phyloP scores from a whole-genome alignment of 2,329 filamentous ascomycete species.

The Fusarium albidum region DNA sequence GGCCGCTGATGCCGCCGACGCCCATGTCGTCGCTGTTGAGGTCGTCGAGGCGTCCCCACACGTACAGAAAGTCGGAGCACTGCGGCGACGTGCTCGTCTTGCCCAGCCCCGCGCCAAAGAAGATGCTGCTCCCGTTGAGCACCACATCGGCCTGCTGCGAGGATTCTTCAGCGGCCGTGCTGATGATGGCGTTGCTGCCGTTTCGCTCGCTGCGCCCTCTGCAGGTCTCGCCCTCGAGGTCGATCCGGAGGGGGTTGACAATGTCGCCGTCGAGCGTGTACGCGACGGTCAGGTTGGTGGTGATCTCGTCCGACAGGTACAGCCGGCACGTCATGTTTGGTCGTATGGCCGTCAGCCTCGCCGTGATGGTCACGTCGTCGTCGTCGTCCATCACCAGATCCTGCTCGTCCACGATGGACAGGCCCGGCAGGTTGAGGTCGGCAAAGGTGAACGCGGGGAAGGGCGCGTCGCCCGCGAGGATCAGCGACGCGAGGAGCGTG shows the following conservation, averaged over 20 bases:
- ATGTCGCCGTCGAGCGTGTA: constrained; percentile 21
- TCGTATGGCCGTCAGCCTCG: constrained; percentile 43
- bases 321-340: constrained; percentile 41
- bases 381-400: neutral
- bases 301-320: constrained; percentile 31
- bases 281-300: constrained; percentile 37
- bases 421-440: constrained; percentile 39
- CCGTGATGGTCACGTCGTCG: constrained; percentile 31
- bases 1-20: constrained; percentile 43
- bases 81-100: constrained; percentile 36
- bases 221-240: constrained; percentile 35
- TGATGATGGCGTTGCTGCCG: constrained; percentile 30
- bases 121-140: neutral
- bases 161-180: constrained; percentile 13
- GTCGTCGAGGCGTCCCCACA: constrained; percentile 45
- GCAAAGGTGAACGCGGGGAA: constrained; percentile 49
- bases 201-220: constrained; percentile 9
- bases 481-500: constrained; percentile 44
- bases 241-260: constrained; percentile 34
- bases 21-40: constrained; percentile 35
- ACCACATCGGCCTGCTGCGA: neutral
- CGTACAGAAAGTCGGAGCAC: constrained; percentile 45
- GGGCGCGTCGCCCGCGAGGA: constrained; percentile 45
- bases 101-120: constrained; percentile 32
- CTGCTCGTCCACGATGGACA: constrained; percentile 34